Evolutionary conservation across 345 rosid genomes (phyloP), one percentile per base, ranked within the genome.

Genomic region (Abelmoschus esculentus): DNA sequence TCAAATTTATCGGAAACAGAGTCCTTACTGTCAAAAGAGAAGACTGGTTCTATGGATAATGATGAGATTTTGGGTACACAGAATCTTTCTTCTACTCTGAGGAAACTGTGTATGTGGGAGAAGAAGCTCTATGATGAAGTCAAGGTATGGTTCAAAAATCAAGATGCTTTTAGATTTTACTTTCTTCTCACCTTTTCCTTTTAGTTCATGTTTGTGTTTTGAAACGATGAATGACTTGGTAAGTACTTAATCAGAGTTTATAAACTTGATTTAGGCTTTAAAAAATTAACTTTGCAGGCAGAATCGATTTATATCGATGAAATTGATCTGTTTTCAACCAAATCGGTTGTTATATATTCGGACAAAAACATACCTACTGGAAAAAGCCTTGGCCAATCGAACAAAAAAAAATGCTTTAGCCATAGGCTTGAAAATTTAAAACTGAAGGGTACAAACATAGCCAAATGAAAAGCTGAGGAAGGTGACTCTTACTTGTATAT

Each of bases 61-160:
- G 26, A 22, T 22, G 70, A 61, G 52, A 69, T 50, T 46, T 44
- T 66, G 56, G 52, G 67, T 36, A 73, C 86, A 22, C 71, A 67
- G 40, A 85, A 83, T 70, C 66, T 87, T 50, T 83, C 87, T 18
- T 80, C 85, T 11, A 83, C 75, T 50, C 69, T 85, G 49, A 78
- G 75, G 75, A 83, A 83, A 72, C 74, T 87, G 54, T 79, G 80
- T 66, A 70, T 85, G 75, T 87, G 87, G 89, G 92, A 87, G 81
- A 81, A 78, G 79, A 87, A 87, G 77, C 83, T 87, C 47, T 82
- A 79, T 56, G 74, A 66, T 57, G 89, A 87, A 75, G 92, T 87
- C 74, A 87, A 83, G 87, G 92, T 85, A 58, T 7, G 74, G 61
- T 66, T 58, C 53, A 71, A 13, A 3, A 29, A 19, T 38, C 4